Evolutionary conservation across 2,329 filamentous ascomycete genomes (phyloP).

Genomic region (Kalmusia sp.): DNA sequence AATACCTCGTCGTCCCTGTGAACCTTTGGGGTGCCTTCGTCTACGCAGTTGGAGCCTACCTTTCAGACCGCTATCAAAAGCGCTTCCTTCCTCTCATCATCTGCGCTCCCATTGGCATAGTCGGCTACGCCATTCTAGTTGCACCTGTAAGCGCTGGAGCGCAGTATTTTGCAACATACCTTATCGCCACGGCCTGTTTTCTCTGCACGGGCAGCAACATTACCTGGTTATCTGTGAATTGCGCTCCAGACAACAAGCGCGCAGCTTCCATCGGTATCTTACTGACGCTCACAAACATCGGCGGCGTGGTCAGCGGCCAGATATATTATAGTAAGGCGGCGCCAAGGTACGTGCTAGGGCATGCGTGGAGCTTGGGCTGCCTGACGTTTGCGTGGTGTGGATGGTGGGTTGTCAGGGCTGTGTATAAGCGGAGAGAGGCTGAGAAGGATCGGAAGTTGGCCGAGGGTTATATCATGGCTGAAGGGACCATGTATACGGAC

Average conservation of each 20-base stretch:
- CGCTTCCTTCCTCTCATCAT: conserved; percentile 48
- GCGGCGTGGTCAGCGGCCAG: conserved; percentile 41
- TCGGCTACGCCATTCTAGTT: conserved; percentile 40
- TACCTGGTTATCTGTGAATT: conserved; percentile 41
- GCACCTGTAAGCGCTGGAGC: conserved; percentile 31
- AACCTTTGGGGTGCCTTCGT: conserved; percentile 51
- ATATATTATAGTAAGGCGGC: conserved; percentile 40
- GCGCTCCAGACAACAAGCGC: conserved; percentile 41
- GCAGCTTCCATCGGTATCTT: conserved; percentile 40
- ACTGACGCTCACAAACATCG: conserved; percentile 42
- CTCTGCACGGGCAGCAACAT: conserved; percentile 44
- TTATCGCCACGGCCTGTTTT: conserved; percentile 42
- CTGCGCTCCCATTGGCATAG: conserved; percentile 37
- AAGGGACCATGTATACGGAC: conserved; percentile 34
- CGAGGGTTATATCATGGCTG: conserved; percentile 24
- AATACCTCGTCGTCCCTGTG: conserved; percentile 52
- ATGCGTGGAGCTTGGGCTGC: conserved; percentile 48
- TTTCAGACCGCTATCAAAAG: conserved; percentile 47
- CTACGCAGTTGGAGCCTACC: conserved; percentile 48
- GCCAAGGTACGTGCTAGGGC: conserved; percentile 36
- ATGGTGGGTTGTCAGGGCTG: conserved; percentile 45
- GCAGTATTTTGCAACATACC: conserved; percentile 42
- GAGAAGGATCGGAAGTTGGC: conserved; percentile 38
- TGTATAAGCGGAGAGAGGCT: conserved; percentile 42
- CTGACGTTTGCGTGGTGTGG: conserved; percentile 45